Conservation (phyloP, 23 red algal genomes). For the Gracilaria domingensis region DNA sequence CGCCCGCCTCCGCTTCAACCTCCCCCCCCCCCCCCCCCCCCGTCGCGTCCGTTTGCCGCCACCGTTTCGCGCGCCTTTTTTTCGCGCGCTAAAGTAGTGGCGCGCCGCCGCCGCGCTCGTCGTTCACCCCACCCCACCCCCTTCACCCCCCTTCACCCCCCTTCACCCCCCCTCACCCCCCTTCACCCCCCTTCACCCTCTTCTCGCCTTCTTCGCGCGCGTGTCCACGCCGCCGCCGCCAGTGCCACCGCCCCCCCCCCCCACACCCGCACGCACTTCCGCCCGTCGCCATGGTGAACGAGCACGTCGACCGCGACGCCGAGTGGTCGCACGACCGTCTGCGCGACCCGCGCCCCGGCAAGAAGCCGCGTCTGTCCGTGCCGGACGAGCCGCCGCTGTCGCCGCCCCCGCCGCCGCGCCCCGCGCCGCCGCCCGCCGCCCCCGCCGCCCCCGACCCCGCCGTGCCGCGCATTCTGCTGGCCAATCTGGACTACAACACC, state of each 20-base stretch:
- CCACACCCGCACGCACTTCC: neutral
- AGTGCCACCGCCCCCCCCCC: neutral
- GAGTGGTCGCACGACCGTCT: constrained; percentile 31
- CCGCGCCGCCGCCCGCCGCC: neutral
- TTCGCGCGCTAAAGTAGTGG: no score
- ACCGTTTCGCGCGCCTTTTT: no score
- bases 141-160: neutral
- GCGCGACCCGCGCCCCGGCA: constrained; percentile 37
- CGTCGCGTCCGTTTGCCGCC: neutral
- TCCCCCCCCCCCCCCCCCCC: neutral
- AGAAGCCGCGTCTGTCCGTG: constrained; percentile 49
- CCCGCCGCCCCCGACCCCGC: neutral
- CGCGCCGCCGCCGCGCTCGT: no score
- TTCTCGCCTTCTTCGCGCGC: neutral
- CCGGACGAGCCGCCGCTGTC: neutral
- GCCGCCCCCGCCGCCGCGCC: neutral
- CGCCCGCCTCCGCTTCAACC: no score
- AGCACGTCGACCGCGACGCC: constrained; percentile 30
- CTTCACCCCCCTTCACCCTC: neutral
- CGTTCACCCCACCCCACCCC: neutral
- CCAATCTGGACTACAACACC: constrained; percentile 58
- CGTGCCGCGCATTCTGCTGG: constrained; percentile 40
- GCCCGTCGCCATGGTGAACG: constrained; percentile 7
- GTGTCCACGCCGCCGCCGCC: neutral
- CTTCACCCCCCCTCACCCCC: neutral